These are phyloP conservation scores for Sporobolomyces phaffii DNA, from an alignment of 768 basidiomycete species.

Conservation along the genomic window DNA sequence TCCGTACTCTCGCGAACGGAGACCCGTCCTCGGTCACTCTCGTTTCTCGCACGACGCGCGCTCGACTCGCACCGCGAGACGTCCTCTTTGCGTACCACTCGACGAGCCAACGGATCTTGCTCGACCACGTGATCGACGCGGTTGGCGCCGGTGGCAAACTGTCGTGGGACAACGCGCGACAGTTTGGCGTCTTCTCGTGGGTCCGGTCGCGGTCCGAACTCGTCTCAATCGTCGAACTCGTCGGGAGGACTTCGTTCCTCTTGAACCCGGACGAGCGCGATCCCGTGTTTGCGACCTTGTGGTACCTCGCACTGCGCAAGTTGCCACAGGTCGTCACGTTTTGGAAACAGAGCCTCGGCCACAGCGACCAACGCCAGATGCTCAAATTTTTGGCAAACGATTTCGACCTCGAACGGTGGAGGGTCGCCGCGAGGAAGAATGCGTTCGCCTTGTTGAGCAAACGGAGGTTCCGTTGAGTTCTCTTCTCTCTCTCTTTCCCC, in stretches of 20 bases:
- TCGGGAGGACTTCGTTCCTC: constrained; percentile 92
- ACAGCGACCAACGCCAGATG: constrained; percentile 81
- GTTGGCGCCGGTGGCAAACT: constrained; percentile 60
- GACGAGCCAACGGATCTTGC: constrained; percentile 78
- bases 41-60: background rate
- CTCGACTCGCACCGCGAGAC: constrained; percentile 70
- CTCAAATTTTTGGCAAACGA: constrained; percentile 87
- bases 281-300: constrained; percentile 79
- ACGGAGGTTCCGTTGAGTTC: constrained; percentile 74
- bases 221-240: constrained; percentile 71
- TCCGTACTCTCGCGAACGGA: background rate
- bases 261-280: constrained; percentile 71
- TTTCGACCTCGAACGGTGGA: constrained; percentile 76
- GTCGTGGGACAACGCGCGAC: constrained; percentile 80
- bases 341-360: constrained; percentile 92
- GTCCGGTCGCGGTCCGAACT: constrained; percentile 67
- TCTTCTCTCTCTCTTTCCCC: background rate
- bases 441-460: constrained; percentile 87
- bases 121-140: constrained; percentile 61
- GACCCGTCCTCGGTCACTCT: background rate
- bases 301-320: constrained; percentile 92
- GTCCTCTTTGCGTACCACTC: constrained; percentile 97
- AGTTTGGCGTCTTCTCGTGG: constrained; percentile 83
- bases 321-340: constrained; percentile 84
- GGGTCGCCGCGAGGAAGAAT: constrained; percentile 89